Base-by-base conservation (phyloP, 441 rosid genomes). In the Euphorbia corollata region DNA sequence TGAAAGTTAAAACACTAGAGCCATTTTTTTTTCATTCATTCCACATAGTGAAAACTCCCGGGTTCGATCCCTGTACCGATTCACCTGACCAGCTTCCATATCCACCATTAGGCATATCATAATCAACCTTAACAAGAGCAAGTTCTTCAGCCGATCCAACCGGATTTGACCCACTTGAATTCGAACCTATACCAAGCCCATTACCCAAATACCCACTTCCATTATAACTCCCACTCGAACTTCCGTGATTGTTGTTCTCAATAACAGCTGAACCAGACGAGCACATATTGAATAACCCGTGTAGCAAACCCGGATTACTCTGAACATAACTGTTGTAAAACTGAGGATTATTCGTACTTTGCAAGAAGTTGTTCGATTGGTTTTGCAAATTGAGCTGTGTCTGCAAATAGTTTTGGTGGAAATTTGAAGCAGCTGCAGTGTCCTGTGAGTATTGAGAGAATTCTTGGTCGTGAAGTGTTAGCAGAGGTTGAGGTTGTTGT, bases 1-100 rank as follows among this genome's bases (percentile, higher is more conserved):
- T 7, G 12, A 39, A 39, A 39, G 45, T 6, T 39, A 7, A 11
- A 39, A 11, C 45, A 6, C 45, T 39, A 1, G 45, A 39, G 6
- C 18, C 8, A 16, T 22, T 5, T 41, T 58, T 16, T 4, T 1
- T 1, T 85, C 72, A 88, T 47, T 85, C 95, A 63, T 87, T 91
- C 97, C 98, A 93, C 95, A 85, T 93, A 22, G 98, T 83, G 58
- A 88, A 93, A 65, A 83, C 82, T 9, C 87, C 87, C 7, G 90
- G 80, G 78, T 87, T 93, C 13, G 94, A 78, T 8, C 94, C 97
- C 39, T 83, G 88, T 71, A 75, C 88, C 15, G 96, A 76, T 8
- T 87, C 92, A 2, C 83, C 81, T 0, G 85, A 81, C 96, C 98
- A 88, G 68, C 75, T 85, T 6, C 84, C 87, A 16, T 87, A 92